Evolutionary conservation across 164 flowering plant genomes (phyloP).

Genomic region (Platanus orientalis): DNA sequence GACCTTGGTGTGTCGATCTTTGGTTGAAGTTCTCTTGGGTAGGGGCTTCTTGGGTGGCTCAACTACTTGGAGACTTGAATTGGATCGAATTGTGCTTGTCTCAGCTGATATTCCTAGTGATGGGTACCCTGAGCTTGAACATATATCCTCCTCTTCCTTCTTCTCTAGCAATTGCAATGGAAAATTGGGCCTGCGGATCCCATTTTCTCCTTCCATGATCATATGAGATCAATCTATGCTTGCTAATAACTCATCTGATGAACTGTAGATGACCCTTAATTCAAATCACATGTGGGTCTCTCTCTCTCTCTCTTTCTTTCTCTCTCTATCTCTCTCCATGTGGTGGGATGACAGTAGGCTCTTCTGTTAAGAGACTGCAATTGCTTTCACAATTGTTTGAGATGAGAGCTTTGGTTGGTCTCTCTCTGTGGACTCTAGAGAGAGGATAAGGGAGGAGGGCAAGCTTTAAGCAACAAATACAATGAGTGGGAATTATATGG

Average conservation of each 20-base stretch:
- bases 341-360: background rate
- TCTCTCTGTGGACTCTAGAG: conserved; percentile 16
- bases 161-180: conserved; percentile 66
- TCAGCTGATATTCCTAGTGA: conserved; percentile 17
- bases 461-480: conserved; percentile 68
- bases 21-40: conserved; percentile 58
- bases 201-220: conserved; percentile 51
- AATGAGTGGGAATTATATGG: conserved; percentile 59
- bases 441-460: conserved; percentile 18
- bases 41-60: conserved; percentile 39
- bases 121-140: conserved; percentile 31
- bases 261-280: conserved; percentile 28
- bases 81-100: conserved; percentile 14
- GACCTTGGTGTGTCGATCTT: conserved; percentile 78
- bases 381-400: conserved; percentile 5
- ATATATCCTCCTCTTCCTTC: conserved; percentile 31
- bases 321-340: background rate
- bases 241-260: background rate
- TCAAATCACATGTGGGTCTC: conserved; percentile 30
- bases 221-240: background rate
- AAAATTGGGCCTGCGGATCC: conserved; percentile 48
- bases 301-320: conserved; percentile 11
- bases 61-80: conserved; percentile 6
- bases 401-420: background rate
- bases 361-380: conserved; percentile 2